These are phyloP conservation scores for Aspergillus haitiensis DNA, from an alignment of 495 filamentous ascomycete species.

Conservation along the genomic window DNA sequence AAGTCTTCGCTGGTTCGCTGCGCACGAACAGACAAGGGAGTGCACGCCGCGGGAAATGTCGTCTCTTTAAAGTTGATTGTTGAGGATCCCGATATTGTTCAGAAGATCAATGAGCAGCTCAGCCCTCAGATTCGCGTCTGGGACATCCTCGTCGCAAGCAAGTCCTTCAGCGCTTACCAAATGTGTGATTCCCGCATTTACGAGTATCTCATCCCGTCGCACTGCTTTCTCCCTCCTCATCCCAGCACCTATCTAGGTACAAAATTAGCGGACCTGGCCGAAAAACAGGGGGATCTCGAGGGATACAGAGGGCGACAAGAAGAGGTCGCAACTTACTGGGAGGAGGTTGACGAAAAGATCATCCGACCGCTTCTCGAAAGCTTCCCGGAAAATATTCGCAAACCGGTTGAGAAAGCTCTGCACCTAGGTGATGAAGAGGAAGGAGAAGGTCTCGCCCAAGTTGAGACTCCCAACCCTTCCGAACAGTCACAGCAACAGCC, in stretches of 20 bases:
- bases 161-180: constrained; percentile 87
- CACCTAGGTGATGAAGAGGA: constrained; percentile 27
- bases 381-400: constrained; percentile 49
- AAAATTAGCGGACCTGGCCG: constrained; percentile 69
- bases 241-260: constrained; percentile 80
- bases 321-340: constrained; percentile 80
- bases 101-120: constrained; percentile 85
- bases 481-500: constrained; percentile 1
- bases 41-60: constrained; percentile 95
- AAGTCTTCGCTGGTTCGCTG: constrained; percentile 94
- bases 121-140: constrained; percentile 89
- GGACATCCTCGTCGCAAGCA: constrained; percentile 82
- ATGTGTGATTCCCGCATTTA: constrained; percentile 92
- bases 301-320: constrained; percentile 65
- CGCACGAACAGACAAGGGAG: constrained; percentile 95
- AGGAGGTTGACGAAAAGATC: constrained; percentile 69
- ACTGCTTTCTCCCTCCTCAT: constrained; percentile 88
- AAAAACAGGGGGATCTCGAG: constrained; percentile 68
- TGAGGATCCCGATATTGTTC: constrained; percentile 80
- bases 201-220: constrained; percentile 91
- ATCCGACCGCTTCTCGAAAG: constrained; percentile 70
- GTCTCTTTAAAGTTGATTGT: constrained; percentile 95
- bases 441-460: constrained; percentile 19
- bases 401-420: constrained; percentile 42
- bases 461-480: constrained; percentile 15